Base-by-base conservation (phyloP, 2,329 filamentous ascomycete species). In the Cercospora berteroae region DNA sequence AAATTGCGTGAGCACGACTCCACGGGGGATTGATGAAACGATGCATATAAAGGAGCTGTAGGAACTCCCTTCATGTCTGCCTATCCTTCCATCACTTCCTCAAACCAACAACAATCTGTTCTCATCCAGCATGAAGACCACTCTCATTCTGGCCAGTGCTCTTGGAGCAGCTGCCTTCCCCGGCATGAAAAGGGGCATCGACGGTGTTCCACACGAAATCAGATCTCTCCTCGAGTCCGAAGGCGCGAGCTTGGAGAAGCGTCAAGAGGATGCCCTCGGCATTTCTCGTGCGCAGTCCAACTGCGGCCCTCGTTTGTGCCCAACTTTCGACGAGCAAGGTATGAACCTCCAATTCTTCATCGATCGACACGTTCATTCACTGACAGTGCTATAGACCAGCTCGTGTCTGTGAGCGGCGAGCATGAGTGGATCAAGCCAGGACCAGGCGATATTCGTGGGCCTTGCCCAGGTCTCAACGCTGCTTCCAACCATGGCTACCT, bases 391-490 rank as follows among this genome's bases (percentile, higher is more conserved):
- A 13, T 33, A 69, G 70, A 71, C 55, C 70, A 72, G 56, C 42
- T 60, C 23, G 70, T 72, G 16, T 67, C 65, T 13, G 65, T 69
- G 59, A 63, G 55, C 27, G 70, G 70, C 29, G 70, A 72, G 60
- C 64, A 72, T 42, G 52, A 48, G 25, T 72, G 25, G 12, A 58
- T 68, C 44, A 59, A 58, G 12, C 70, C 70, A 39, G 67, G 63
- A 7, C 36, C 61, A 3, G 62, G 67, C 4, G 70, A 72, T 39
- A 69, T 69, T 52, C 69, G 70, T 23, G 74, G 74, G 27, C 74
- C 73, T 48, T 76, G 75, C 44, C 74, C 73, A 3, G 74, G 74
- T 42, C 63, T 77, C 16, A 75, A 76, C 55, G 74, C 74, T n/a
- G 64, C 69, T 4, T 68, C 70, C 23, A 74, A 76, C 55, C 64